Evolutionary conservation across 108 stramenopile species (phyloP), one percentile per base, ranked within the genome.

Genomic region (Heterococcus sp.): DNA sequence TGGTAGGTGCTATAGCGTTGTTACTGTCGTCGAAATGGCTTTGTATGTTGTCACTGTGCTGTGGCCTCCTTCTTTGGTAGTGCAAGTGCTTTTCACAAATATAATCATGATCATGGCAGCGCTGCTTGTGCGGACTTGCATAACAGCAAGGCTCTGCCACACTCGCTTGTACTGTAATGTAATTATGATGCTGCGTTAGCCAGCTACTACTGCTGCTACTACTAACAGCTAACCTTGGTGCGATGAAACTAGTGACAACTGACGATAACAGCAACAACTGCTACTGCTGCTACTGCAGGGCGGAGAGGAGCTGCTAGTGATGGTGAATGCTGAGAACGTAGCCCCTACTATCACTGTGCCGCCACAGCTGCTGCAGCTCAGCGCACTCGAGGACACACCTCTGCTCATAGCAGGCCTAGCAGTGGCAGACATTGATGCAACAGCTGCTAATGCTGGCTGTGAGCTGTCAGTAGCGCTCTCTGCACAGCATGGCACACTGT

Each of bases 291-390:
- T 65, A 31, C 28, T 33, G 40, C 76, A 84, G 87, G 63, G 85
- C 29, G 38, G 87, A 58, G 67, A 81, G 37, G 79, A 81, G 46
- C 76, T 87, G 34, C 33, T 89, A 65, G 84, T 85, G 1, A 30
- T 85, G 73, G 85, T 89, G 1, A 84, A 85, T 38, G 84, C 87
- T 26, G 35, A 66, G 30, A 87, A 87, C 37, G 75, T 74, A 34
- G 64, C 75, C 71, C 83, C 88, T 11, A 27, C 31, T 32, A 66
- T 84, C 14, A 29, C 36, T 27, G 70, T 79, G 28, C 66, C 82
- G 37, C 11, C 38, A 65, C 65, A 74, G 0, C 8, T 28, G 66
- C 8, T 2, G 66, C 66, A 40, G 5, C 66, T 68, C 37, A 37
- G 11, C 32, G 73, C 73, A 36, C 38, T 32, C 28, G 81, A 82